phyloP scores from a whole-genome alignment of 768 basidiomycete genomes.

The Lactifluus hygrophoroides region DNA sequence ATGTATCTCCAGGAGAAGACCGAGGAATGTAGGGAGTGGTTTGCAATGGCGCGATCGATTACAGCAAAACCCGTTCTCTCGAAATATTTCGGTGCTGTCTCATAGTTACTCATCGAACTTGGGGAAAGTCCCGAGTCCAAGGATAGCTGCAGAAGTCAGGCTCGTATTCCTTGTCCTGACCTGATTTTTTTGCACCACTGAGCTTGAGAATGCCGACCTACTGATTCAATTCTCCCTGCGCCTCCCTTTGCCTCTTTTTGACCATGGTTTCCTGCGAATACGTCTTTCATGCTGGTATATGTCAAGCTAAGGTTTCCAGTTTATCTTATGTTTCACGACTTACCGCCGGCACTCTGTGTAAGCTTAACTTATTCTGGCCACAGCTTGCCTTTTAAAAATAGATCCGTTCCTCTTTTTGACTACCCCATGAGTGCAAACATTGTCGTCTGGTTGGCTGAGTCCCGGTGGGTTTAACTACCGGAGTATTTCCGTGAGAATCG shows the following conservation, averaged over 20 bases:
- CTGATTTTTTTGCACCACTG: not conserved
- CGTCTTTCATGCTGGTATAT: too few relatives aligned
- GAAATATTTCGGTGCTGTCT: not conserved
- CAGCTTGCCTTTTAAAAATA: not conserved
- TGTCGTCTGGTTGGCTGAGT: too few relatives aligned
- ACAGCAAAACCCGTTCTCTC: not conserved
- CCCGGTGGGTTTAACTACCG: too few relatives aligned
- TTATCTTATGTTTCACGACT: not conserved
- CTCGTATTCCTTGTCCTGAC: not conserved
- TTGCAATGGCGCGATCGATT: not conserved
- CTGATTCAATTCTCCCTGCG: not conserved
- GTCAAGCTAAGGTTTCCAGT: not conserved
- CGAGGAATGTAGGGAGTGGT: slow-evolving; percentile 6
- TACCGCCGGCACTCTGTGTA: too few relatives aligned
- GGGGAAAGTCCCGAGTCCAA: not conserved
- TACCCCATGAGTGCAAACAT: too few relatives aligned
- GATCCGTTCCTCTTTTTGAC: not conserved
- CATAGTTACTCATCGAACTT: not conserved
- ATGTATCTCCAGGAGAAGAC: not conserved
- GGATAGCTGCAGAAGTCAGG: not conserved
- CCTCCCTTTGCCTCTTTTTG: too few relatives aligned
- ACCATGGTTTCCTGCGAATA: too few relatives aligned
- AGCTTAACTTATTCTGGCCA: too few relatives aligned
- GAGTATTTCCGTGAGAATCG: not conserved
- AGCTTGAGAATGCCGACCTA: not conserved